These are phyloP conservation scores for Eucalyptus viminalis DNA, from an alignment of 345 rosid species.

Conservation along the genomic window DNA sequence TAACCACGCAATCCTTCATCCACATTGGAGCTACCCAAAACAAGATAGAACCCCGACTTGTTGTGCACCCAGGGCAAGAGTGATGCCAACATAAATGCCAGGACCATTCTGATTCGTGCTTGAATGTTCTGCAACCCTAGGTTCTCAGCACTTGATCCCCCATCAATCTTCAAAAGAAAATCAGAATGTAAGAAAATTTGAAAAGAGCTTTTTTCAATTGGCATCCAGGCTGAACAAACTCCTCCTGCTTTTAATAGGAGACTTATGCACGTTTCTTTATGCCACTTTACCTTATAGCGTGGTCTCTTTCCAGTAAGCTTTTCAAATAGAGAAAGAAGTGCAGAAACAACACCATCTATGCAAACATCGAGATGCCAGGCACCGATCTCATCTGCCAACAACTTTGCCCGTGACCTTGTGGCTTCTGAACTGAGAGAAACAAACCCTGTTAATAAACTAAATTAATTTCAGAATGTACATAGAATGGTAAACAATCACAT, in stretches of 20 bases:
- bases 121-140: conserved; percentile 88
- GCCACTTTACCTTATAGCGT: conserved; percentile 50
- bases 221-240: background rate
- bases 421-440: conserved; percentile 50
- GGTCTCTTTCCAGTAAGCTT: conserved; percentile 81
- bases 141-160: conserved; percentile 85
- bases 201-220: background rate
- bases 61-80: conserved; percentile 94
- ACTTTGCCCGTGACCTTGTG: conserved; percentile 66
- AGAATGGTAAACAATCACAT: background rate
- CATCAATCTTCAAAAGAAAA: conserved; percentile 51
- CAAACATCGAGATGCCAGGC: conserved; percentile 88
- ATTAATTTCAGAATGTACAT: background rate
- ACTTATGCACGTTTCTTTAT: background rate
- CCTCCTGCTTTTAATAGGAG: background rate
- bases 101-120: conserved; percentile 95
- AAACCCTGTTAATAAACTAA: background rate
- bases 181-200: background rate
- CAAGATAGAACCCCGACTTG: conserved; percentile 86
- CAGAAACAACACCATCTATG: conserved; percentile 78
- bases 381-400: conserved; percentile 81
- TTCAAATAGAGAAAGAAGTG: conserved; percentile 64
- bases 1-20: conserved; percentile 96
- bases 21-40: conserved; percentile 89
- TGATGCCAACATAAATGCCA: conserved; percentile 87